These are phyloP conservation scores for Lecanoromycetidae sp. DNA, from an alignment of 2,329 filamentous ascomycete species.

Conservation along the genomic window DNA sequence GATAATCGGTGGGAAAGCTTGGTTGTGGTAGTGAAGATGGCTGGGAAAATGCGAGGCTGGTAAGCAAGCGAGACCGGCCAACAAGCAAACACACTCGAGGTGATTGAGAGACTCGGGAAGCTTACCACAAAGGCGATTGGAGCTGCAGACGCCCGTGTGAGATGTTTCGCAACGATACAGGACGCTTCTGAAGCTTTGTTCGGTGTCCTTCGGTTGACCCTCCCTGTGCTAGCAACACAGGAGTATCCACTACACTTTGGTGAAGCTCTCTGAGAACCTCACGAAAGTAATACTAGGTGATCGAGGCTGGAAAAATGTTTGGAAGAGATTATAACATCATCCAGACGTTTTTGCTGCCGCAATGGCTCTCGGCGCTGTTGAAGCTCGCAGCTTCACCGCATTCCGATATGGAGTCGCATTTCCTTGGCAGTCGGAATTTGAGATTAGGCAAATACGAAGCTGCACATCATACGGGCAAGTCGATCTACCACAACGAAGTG, in stretches of 20 bases:
- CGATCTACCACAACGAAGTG: background rate
- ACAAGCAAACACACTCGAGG: conserved; percentile 1
- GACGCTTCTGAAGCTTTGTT: conserved; percentile 1
- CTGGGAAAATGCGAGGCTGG: conserved; percentile 10
- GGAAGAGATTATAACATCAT: background rate
- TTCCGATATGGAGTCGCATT: background rate
- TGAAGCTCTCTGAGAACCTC: background rate
- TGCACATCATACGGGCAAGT: background rate
- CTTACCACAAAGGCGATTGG: background rate
- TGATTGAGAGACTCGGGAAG: background rate
- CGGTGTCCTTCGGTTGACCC: background rate
- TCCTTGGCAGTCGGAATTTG: background rate
- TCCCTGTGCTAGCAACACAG: background rate
- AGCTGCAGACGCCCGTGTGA: conserved; percentile 7
- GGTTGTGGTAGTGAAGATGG: conserved; percentile 6
- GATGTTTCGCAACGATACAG: conserved; percentile 2
- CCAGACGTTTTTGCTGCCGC: background rate
- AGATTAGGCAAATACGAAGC: background rate
- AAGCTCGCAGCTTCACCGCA: conserved; percentile 8
- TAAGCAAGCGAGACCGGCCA: conserved; percentile 6
- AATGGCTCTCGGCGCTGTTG: conserved; percentile 3
- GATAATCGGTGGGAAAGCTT: background rate
- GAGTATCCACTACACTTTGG: background rate
- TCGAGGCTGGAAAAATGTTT: background rate
- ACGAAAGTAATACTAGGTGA: background rate